phyloP scores from a whole-genome alignment of 2,329 filamentous ascomycete species.

The Diplodia sapinea region DNA sequence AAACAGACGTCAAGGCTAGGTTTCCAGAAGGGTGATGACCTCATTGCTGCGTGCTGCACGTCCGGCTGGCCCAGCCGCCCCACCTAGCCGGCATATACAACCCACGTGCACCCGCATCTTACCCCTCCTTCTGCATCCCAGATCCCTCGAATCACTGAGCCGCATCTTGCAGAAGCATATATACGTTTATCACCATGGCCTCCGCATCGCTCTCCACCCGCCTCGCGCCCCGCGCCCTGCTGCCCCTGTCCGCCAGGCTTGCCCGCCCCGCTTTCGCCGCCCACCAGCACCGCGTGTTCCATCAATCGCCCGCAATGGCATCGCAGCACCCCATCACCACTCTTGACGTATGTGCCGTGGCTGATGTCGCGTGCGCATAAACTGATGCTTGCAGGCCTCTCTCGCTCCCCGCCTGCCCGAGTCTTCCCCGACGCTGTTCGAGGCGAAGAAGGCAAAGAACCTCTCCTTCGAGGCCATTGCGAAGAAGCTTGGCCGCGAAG shows the following conservation, averaged over 20 bases:
- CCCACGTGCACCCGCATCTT: not conserved
- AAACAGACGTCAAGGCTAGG: conserved; percentile 14
- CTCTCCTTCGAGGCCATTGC: conserved; percentile 83
- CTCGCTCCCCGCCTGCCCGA: conserved; percentile 72
- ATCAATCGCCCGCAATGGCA: conserved; percentile 44
- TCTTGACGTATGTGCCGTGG: conserved; percentile 40
- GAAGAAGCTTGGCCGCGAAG: conserved; percentile 73
- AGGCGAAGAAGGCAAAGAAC: conserved; percentile 75
- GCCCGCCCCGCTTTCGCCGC: conserved; percentile 37
- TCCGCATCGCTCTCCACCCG: conserved; percentile 38
- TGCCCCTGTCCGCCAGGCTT: conserved; percentile 36
- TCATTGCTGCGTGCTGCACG: conserved; percentile 10
- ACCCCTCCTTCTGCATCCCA: conserved; percentile 17
- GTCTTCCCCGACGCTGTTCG: conserved; percentile 76
- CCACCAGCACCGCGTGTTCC: conserved; percentile 38
- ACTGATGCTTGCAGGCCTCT: conserved; percentile 58
- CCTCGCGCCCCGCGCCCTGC: conserved; percentile 42
- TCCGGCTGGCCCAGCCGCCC: not conserved
- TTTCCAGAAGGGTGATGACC: conserved; percentile 17
- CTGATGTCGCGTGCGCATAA: not conserved
- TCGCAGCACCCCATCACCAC: conserved; percentile 45
- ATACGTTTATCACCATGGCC: conserved; percentile 20
- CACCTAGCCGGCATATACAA: conserved; percentile 7
- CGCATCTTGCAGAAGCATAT: conserved; percentile 9
- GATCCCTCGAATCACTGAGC: conserved; percentile 12